phyloP scores from a whole-genome alignment of 768 basidiomycete genomes.

The Plicaturopsis crispa region DNA sequence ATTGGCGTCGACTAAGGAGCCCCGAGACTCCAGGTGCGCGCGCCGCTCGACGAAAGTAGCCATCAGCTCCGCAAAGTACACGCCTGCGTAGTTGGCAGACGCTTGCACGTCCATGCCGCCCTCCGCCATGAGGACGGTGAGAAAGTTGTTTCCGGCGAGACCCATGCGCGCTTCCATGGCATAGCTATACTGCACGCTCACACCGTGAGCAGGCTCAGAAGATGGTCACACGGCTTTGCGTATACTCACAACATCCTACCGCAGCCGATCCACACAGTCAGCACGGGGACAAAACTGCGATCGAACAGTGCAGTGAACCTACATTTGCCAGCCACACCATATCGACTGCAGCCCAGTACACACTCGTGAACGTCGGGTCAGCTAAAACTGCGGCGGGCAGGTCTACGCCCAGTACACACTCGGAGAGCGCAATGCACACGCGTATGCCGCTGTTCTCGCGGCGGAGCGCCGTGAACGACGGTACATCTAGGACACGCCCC shows the following conservation, averaged over 20 bases:
- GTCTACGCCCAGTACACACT: slow-evolving; percentile 54
- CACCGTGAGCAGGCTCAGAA: slow-evolving; percentile 4
- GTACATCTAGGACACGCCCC: slow-evolving; percentile 45
- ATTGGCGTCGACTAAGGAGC: slow-evolving; percentile 38
- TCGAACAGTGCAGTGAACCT: slow-evolving; percentile 13
- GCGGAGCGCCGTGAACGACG: slow-evolving; percentile 48
- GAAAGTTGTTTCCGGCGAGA: slow-evolving; percentile 56
- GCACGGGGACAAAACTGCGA: background rate
- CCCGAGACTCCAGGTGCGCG: slow-evolving; percentile 40
- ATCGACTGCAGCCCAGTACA: slow-evolving; percentile 55
- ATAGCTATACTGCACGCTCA: slow-evolving; percentile 64
- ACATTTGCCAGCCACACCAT: slow-evolving; percentile 69
- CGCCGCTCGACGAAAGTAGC: slow-evolving; percentile 39
- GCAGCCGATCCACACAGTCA: background rate
- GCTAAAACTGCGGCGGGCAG: too few species aligned
- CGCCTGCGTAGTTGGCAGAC: slow-evolving; percentile 50
- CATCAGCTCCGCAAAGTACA: slow-evolving; percentile 42
- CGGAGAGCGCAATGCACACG: slow-evolving; percentile 55
- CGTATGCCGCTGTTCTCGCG: slow-evolving; percentile 65
- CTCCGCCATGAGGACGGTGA: slow-evolving; percentile 60
- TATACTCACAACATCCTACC: slow-evolving; percentile 2
- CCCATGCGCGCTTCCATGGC: slow-evolving; percentile 67
- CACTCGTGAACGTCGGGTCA: slow-evolving; percentile 42
- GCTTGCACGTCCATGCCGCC: slow-evolving; percentile 46
- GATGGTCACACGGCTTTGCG: slow-evolving; percentile 3